Conservation (phyloP, 805 yeast species). For the Candida orba region DNA sequence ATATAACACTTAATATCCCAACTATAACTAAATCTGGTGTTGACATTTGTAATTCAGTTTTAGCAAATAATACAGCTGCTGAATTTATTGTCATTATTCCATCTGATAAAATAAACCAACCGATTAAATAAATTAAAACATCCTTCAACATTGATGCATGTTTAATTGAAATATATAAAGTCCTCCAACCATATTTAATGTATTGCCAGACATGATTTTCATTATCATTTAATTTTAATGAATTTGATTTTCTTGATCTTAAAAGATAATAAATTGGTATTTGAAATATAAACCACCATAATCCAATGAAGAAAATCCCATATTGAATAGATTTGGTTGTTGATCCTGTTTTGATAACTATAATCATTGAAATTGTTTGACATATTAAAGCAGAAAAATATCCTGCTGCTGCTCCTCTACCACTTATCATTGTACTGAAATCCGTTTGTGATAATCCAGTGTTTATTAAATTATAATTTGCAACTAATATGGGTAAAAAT, state of each 20-base stretch:
- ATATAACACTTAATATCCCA: constrained; percentile 58
- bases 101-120: constrained; percentile 75
- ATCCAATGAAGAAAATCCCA: constrained; percentile 58
- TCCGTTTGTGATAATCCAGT: constrained; percentile 24
- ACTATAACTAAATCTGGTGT: constrained; percentile 58
- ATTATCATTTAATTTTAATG: constrained; percentile 20
- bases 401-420: constrained; percentile 66
- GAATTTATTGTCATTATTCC: constrained; percentile 73
- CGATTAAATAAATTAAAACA: constrained; percentile 55
- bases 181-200: constrained; percentile 54
- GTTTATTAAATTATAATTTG: constrained; percentile 25
- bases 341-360: constrained; percentile 36
- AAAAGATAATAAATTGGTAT: constrained; percentile 48
- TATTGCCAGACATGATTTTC: constrained; percentile 25
- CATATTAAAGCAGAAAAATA: constrained; percentile 63
- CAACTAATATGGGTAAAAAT: constrained; percentile 53
- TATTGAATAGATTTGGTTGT: constrained; percentile 40
- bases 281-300: constrained; percentile 75
- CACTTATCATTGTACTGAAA: constrained; percentile 48
- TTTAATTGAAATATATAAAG: constrained; percentile 45
- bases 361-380: constrained; percentile 50
- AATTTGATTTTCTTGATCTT: constrained; percentile 36
- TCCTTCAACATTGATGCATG: constrained; percentile 57
- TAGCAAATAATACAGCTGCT: constrained; percentile 71
- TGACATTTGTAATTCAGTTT: constrained; percentile 60